Base-by-base conservation (phyloP, 768 basidiomycete species). In the Filobasidium floriforme region DNA sequence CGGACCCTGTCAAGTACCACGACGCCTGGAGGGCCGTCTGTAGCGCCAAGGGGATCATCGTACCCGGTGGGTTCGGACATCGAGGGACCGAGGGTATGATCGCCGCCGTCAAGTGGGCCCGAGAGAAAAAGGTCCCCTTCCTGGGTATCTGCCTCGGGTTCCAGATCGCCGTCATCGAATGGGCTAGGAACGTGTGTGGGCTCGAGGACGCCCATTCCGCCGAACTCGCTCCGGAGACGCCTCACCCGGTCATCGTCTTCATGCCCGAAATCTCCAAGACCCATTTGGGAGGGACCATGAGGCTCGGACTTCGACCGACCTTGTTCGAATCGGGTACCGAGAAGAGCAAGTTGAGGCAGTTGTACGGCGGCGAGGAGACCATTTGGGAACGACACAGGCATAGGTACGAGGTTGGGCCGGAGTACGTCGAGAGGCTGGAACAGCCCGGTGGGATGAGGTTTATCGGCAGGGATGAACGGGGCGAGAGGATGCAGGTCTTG, bases 211-310 rank as follows among this genome's bases (percentile, higher is more conserved):
- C 94, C 6, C 88, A 87, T 57, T 98, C 94, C 2, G 80, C 85
- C 37, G 94, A 99, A 79, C 89, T 98, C 71, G 79, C 83, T 46
- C 74, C 84, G 2, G 65, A 72, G 10, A 75, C 76, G 11, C 77
- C 80, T n/a, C 81, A 88, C 69, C 89, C 88, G 1, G 83, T 92
- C 64, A 82, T 97, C 79, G 83, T 98, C 71, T 98, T 93, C 84
- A 99, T 99, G 96, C 96, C 96, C 19, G 96, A 99, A 77, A 90
- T 99, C 72, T 96, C 92, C 12, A 89, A 88, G 76, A 97, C 93
- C 14, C 92, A 98, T 70, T 91, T 98, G 86, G 96, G 96, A 61
- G 96, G 96, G 24, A 99, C 94, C n/a, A 99, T 99, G 96, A 88
- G 96, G 14, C 85, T 97, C n/a, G 96, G 96, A 26, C 83, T 98